phyloP scores from a whole-genome alignment of 2,329 filamentous ascomycete genomes.

The Pseudogymnoascus pannorum region DNA sequence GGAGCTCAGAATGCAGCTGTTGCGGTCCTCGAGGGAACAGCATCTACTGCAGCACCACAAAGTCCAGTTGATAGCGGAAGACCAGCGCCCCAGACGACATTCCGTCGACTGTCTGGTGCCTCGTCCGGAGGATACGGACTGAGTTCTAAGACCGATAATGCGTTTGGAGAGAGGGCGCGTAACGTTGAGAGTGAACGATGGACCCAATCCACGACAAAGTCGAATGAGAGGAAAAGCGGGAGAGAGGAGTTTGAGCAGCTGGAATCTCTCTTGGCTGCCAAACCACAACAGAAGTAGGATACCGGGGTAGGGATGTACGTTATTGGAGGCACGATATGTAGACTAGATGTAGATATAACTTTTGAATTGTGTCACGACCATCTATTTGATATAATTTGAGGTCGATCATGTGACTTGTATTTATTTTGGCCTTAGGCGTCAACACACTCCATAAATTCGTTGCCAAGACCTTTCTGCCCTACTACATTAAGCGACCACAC shows the following conservation, averaged over 20 bases:
- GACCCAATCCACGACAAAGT: not conserved
- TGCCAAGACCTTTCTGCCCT: constrained; percentile 4
- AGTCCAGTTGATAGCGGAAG: constrained; percentile 4
- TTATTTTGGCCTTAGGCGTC: not conserved
- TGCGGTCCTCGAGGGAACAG: constrained; percentile 23
- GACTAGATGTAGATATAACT: constrained; percentile 8
- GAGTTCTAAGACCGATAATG: not conserved
- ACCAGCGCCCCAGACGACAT: not conserved
- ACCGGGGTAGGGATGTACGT: not conserved
- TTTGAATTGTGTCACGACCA: not conserved
- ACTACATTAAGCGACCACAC: constrained; percentile 5
- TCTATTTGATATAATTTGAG: not conserved
- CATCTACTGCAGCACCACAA: constrained; percentile 1
- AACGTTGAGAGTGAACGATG: not conserved
- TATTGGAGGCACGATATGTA: constrained; percentile 2
- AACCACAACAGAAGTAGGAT: constrained; percentile 1
- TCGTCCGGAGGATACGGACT: not conserved
- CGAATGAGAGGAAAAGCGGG: not conserved
- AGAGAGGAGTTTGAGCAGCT: constrained; percentile 5
- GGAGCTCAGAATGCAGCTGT: constrained; percentile 22
- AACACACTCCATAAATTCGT: not conserved
- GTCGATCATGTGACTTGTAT: not conserved
- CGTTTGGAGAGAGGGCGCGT: not conserved
- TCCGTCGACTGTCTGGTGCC: not conserved
- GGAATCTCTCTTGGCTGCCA: constrained; percentile 1